These are phyloP conservation scores for Arabis hirsuta DNA, from an alignment of 345 rosid genomes.

Conservation along the genomic window DNA sequence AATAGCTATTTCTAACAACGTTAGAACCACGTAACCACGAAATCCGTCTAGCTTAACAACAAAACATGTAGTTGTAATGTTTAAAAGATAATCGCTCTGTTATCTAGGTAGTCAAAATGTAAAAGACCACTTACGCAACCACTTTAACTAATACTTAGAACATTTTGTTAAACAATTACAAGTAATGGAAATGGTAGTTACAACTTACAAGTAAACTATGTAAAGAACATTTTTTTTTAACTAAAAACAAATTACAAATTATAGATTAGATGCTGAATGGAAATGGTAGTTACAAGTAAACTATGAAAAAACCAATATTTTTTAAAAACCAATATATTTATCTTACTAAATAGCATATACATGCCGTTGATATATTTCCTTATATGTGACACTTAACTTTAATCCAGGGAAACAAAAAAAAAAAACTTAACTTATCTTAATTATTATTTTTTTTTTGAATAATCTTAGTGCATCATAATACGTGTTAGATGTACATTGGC, in stretches of 20 bases:
- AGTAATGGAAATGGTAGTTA: too few species aligned
- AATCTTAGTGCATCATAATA: slow-evolving; percentile 1
- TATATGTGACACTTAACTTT: slow-evolving; percentile 25
- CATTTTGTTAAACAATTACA: too few species aligned
- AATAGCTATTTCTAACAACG: too few species aligned
- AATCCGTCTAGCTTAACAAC: too few species aligned
- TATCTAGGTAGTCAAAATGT: too few species aligned
- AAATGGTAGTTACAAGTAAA: not conserved
- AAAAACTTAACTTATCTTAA: slow-evolving; percentile 14
- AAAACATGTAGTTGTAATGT: too few species aligned
- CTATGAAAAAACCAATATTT: not conserved
- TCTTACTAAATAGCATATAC: not conserved
- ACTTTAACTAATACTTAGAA: not conserved
- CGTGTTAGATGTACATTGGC: slow-evolving; percentile 25
- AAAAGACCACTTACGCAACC: not conserved
- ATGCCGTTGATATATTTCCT: not conserved
- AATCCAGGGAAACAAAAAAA: too few species aligned
- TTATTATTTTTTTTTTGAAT: not conserved
- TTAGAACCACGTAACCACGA: too few species aligned
- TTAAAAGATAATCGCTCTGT: too few species aligned
- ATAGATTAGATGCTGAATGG: not conserved
- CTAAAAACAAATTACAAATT: too few species aligned
- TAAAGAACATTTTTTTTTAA: too few species aligned
- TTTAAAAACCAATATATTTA: not conserved
- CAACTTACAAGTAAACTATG: too few species aligned